phyloP scores from a whole-genome alignment of 441 rosid genomes.

The Rhodomyrtus psidioides region DNA sequence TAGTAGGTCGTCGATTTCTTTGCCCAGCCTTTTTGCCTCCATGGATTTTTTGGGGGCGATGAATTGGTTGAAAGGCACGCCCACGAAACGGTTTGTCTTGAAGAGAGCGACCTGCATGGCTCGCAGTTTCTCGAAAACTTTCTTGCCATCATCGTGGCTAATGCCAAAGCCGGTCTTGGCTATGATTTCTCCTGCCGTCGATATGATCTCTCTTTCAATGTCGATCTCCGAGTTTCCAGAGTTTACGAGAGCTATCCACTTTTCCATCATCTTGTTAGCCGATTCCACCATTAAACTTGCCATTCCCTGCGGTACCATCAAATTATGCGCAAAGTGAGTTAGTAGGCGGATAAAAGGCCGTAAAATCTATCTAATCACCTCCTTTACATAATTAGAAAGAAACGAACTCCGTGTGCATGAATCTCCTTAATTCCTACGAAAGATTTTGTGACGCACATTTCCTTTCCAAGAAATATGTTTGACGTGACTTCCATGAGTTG shows the following conservation, averaged over 20 bases:
- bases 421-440: background rate
- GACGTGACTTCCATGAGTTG: background rate
- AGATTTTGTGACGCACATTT: background rate
- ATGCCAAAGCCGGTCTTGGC: conserved; percentile 85
- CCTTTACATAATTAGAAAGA: background rate
- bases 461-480: background rate
- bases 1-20: conserved; percentile 63
- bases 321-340: background rate
- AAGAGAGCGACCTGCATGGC: conserved; percentile 66
- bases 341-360: background rate
- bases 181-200: conserved; percentile 78
- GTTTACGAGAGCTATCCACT: conserved; percentile 33
- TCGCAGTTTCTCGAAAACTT: conserved; percentile 57
- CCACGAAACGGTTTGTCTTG: conserved; percentile 70
- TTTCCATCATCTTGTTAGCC: conserved; percentile 47
- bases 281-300: conserved; percentile 69
- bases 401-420: background rate
- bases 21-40: conserved; percentile 54
- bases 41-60: conserved; percentile 42
- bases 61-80: conserved; percentile 64
- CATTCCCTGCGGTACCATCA: conserved; percentile 35
- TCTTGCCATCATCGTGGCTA: conserved; percentile 41
- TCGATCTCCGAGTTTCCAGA: conserved; percentile 53
- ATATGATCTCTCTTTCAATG: conserved; percentile 55
- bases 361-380: background rate